Evolutionary conservation across 345 rosid species (phyloP).

Genomic region (Eutrema yunnanense): DNA sequence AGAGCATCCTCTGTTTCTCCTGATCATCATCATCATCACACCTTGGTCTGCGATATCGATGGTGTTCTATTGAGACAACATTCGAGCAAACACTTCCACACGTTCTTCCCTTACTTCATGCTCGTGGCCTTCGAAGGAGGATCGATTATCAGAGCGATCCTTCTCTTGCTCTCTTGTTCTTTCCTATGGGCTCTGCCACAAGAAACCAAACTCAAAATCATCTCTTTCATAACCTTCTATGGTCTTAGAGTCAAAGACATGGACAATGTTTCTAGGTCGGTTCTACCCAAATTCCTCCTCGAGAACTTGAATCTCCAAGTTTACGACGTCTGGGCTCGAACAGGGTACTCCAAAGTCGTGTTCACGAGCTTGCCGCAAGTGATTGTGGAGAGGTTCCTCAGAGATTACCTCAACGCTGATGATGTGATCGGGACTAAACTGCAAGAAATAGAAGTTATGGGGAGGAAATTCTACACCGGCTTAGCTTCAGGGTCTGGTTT

Average conservation of each 20-base stretch:
- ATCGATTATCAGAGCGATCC: slow-evolving; percentile 57
- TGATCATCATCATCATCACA: slow-evolving; percentile 15
- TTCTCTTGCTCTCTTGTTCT: slow-evolving; percentile 51
- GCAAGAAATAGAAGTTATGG: slow-evolving; percentile 25
- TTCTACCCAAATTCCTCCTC: slow-evolving; percentile 85
- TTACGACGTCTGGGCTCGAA: slow-evolving; percentile 41
- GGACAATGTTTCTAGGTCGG: slow-evolving; percentile 66
- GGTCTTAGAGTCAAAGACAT: slow-evolving; percentile 56
- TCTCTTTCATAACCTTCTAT: slow-evolving; percentile 71
- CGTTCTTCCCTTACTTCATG: slow-evolving; percentile 94
- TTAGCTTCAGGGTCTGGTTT: slow-evolving; percentile 59
- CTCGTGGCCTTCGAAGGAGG: slow-evolving; percentile 93
- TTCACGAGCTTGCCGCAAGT: slow-evolving; percentile 76
- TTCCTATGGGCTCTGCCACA: slow-evolving; percentile 49
- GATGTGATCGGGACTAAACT: slow-evolving; percentile 73
- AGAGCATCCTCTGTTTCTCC: slow-evolving; percentile 28
- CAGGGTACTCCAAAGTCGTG: slow-evolving; percentile 38
- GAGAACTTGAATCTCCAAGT: slow-evolving; percentile 66
- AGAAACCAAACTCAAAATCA: slow-evolving; percentile 45
- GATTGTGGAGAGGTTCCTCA: slow-evolving; percentile 70
- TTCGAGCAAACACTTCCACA: slow-evolving; percentile 32
- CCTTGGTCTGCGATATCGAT: slow-evolving; percentile 61
- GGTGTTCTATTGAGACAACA: slow-evolving; percentile 46
- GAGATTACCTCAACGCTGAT: slow-evolving; percentile 56
- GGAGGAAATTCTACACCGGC: slow-evolving; percentile 55